Percentiles rank a stretch among this genome's conserved stretches.
These are phyloP conservation scores for Plasmodium malariae DNA, from an alignment of 169 alveolate genomes.

Conservation along the genomic window DNA sequence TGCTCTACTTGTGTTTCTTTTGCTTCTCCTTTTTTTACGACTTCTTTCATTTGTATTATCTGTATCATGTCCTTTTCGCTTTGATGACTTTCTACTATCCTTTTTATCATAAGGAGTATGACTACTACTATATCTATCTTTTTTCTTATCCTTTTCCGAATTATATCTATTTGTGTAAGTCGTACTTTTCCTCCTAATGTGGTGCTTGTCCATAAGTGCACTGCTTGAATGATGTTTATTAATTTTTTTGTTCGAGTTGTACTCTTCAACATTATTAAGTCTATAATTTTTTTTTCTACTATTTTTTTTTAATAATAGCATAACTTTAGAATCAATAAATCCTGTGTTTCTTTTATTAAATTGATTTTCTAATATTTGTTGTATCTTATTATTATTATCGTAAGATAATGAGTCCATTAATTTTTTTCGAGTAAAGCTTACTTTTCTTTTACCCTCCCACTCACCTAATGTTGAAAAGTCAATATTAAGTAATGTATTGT, in stretches of 20 bases:
- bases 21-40: conserved; percentile 16
- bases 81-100: not conserved
- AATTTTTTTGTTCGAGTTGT: not conserved
- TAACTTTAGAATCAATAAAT: conserved; percentile 31
- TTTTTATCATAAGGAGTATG: not conserved
- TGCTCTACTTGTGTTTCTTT: no score
- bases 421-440: conserved; percentile 3
- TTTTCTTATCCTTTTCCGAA: not conserved
- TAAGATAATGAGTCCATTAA: conserved; percentile 15
- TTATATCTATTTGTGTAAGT: not conserved
- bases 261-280: not conserved
- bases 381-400: conserved; percentile 25
- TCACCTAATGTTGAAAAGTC: conserved; percentile 37
- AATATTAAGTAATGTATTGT: conserved; percentile 23
- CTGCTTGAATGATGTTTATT: not conserved
- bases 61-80: not conserved
- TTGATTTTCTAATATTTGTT: conserved; percentile 18
- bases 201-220: not conserved
- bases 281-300: not conserved
- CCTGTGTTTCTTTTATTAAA: conserved; percentile 9
- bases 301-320: conserved; percentile 36
- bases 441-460: conserved; percentile 52
- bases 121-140: no score
- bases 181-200: not conserved
- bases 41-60: conserved; percentile 10